Evolutionary conservation across 495 filamentous ascomycete genomes (phyloP).

Genomic region (Acidiella bohemica): DNA sequence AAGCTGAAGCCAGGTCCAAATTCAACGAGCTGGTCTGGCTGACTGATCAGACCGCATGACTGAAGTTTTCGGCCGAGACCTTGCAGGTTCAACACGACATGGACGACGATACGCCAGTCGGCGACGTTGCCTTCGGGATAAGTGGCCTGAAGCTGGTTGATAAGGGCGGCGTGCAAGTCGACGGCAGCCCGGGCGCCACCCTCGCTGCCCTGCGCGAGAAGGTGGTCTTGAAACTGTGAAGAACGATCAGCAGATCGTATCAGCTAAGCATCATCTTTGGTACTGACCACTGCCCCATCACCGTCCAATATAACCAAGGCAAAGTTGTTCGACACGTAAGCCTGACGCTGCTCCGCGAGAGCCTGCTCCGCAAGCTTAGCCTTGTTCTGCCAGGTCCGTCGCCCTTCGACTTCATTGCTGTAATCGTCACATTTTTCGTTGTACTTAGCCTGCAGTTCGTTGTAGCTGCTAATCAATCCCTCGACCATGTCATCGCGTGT

Average conservation of each 20-base stretch:
- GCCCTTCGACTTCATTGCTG: conserved; percentile 20
- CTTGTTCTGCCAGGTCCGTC: conserved; percentile 21
- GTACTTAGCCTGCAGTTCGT: conserved; percentile 14
- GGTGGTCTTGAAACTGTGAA: conserved; percentile 27
- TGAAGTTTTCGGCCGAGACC: conserved; percentile 25
- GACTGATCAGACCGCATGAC: conserved; percentile 20
- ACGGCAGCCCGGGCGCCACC: conserved; percentile 31
- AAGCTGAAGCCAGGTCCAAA: conserved; percentile 28
- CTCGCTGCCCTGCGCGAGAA: conserved; percentile 21
- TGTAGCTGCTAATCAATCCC: conserved; percentile 2
- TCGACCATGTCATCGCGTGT: conserved; percentile 12
- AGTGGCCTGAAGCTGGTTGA: conserved; percentile 19
- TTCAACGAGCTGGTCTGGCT: conserved; percentile 19
- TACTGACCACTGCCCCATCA: conserved; percentile 28
- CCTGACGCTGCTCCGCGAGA: conserved; percentile 9
- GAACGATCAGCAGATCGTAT: too few relatives aligned
- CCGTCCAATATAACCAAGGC: conserved; percentile 30
- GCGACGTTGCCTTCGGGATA: conserved; percentile 19
- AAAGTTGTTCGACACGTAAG: conserved; percentile 25
- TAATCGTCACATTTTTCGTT: conserved; percentile 23
- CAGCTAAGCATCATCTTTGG: too few relatives aligned
- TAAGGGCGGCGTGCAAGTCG: conserved; percentile 23
- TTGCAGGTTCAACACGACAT: conserved; percentile 28
- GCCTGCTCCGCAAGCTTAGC: conserved; percentile 11
- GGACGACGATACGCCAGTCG: conserved; percentile 25